Conservation (phyloP, 768 basidiomycete genomes). For the Leccinum fibrillosum region DNA sequence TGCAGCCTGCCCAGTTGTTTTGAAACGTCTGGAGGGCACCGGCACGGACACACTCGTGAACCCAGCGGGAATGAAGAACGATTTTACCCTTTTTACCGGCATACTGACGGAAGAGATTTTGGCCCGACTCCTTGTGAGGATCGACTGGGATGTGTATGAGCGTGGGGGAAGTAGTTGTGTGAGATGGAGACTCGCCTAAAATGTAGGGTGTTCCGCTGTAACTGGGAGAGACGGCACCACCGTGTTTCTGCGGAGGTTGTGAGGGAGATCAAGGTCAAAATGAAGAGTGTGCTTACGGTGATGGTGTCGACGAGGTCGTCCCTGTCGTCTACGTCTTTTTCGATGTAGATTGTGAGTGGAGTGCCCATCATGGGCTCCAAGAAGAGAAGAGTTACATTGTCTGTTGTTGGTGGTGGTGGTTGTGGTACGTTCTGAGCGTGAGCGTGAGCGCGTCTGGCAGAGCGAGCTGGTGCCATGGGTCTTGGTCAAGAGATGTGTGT, state of each 20-base stretch:
- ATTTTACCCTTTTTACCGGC: conserved; percentile 77
- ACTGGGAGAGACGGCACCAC: conserved; percentile 67
- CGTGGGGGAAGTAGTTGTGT: not conserved
- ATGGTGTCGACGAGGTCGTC: conserved; percentile 62
- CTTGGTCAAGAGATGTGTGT: conserved; percentile 30
- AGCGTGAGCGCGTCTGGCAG: conserved; percentile 50
- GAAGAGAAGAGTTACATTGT: conserved; percentile 49
- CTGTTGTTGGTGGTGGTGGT: no score
- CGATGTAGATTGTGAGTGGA: conserved; percentile 71
- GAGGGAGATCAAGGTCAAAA: not conserved
- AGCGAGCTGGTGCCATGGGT: conserved; percentile 84
- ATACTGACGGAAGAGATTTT: conserved; percentile 78
- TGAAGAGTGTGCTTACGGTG: conserved; percentile 45
- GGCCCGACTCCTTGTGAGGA: conserved; percentile 73
- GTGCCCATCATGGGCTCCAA: conserved; percentile 81
- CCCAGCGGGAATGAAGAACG: conserved; percentile 71
- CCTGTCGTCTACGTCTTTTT: conserved; percentile 75
- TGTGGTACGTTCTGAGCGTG: conserved; percentile 28
- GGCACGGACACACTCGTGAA: conserved; percentile 70
- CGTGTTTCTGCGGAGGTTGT: conserved; percentile 56
- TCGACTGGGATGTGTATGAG: conserved; percentile 51
- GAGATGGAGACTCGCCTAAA: conserved; percentile 50
- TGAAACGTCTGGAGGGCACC: conserved; percentile 71
- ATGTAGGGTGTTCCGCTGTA: conserved; percentile 82
- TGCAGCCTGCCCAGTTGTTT: conserved; percentile 77